phyloP scores from a whole-genome alignment of 306 rosid species.

The Hylodesmum podocarpum region DNA sequence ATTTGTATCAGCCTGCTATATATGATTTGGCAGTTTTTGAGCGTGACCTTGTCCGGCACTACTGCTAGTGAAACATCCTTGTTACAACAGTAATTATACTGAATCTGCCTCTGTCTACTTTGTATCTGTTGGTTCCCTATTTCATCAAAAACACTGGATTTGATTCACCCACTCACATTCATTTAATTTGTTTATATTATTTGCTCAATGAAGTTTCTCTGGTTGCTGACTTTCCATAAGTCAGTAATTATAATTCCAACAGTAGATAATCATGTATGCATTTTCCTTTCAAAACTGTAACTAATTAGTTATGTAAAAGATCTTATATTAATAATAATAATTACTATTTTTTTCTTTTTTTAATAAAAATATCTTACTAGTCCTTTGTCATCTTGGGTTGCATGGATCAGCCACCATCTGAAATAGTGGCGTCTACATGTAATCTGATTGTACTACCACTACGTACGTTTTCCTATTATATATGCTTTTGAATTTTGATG shows the following conservation, averaged over 20 bases:
- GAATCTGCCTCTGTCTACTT: conserved; percentile 13
- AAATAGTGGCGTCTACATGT: background rate
- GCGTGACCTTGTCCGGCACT: background rate
- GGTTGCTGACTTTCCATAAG: background rate
- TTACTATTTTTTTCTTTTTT: too few species aligned
- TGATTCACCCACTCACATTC: background rate
- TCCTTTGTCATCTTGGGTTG: background rate
- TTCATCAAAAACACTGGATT: conserved; percentile 1
- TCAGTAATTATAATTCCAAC: background rate
- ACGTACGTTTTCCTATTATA: background rate
- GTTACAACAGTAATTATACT: background rate
- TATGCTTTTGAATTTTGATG: background rate
- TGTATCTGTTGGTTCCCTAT: background rate
- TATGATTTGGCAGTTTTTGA: conserved; percentile 28
- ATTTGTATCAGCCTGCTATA: background rate
- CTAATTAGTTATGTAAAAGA: too few species aligned
- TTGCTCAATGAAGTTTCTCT: background rate
- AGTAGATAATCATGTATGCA: background rate
- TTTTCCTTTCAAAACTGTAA: too few species aligned
- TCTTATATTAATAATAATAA: too few species aligned
- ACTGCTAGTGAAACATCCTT: conserved; percentile 17
- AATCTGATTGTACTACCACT: background rate
- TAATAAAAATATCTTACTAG: too few species aligned
- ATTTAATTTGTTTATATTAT: background rate
- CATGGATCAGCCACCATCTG: background rate